phyloP scores from a whole-genome alignment of 345 rosid species.

The Linum trigynum region DNA sequence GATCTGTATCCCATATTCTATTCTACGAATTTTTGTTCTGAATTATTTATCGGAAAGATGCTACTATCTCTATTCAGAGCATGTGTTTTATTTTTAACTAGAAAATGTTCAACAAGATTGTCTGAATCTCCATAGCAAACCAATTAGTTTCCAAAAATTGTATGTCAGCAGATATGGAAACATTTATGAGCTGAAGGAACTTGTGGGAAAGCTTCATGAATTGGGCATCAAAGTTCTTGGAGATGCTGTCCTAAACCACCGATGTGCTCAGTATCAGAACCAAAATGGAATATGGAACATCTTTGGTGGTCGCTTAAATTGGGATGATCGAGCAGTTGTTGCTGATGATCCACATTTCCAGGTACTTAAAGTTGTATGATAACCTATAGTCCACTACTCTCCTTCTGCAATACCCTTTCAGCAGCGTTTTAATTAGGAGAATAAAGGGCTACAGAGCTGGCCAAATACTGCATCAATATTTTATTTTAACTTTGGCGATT shows the following conservation, averaged over 20 bases:
- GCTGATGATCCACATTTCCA: constrained; percentile 96
- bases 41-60: neutral
- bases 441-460: neutral
- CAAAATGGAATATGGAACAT: constrained; percentile 89
- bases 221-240: constrained; percentile 78
- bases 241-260: constrained; percentile 91
- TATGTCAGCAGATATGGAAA: constrained; percentile 61
- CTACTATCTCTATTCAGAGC: neutral
- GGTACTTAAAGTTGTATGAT: constrained; percentile 30
- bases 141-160: neutral
- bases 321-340: constrained; percentile 95
- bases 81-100: neutral
- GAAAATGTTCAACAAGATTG: neutral
- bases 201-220: constrained; percentile 54
- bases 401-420: neutral
- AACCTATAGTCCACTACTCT: neutral
- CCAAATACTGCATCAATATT: neutral
- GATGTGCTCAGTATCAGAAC: constrained; percentile 83
- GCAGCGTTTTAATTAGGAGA: neutral
- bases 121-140: constrained; percentile 4
- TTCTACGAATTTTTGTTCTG: neutral
- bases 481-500: neutral
- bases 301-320: constrained; percentile 82
- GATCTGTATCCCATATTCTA: neutral
- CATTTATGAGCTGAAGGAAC: constrained; percentile 68